Evolutionary conservation across 306 rosid genomes (phyloP), one percentile per base, ranked within the genome.

Genomic region (Neltuma alba): DNA sequence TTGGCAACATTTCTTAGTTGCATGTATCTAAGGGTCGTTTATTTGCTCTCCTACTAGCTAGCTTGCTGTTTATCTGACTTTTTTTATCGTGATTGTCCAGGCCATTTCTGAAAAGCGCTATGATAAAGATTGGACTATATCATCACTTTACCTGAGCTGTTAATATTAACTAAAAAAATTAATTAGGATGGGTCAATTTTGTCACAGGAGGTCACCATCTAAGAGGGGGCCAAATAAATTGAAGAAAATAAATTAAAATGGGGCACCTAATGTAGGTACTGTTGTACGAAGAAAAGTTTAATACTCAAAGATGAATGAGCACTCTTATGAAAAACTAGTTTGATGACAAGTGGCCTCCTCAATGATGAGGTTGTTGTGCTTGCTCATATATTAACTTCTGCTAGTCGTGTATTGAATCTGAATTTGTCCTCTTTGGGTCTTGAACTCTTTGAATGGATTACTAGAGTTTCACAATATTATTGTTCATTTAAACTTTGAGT

Each of bases 201-300:
- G 73, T 72, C 38, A 80, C 25, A 92, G 82, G 82, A 73, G 81
- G 97, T 92, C 97, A 85, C 88, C 81, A 89, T 89, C 91, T 81
- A 20, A 64, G 79, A 69, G 85, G 84, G 88, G 87, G 63, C 91
- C 81, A 84, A n/a, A 65, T 73, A 38, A 54, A 80, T 55, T 76
- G 87, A 50, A 70, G 64, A 80, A 75, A 68, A 80, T 62, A 62
- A 5, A 62, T 13, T 47, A 55, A 30, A 62, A 62, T 55, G 47
- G 41, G 70, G 78, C 23, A 83, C 54, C 82, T 72, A 82, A 71
- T 69, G 66, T 72, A 78, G 88, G 83, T 66, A 84, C 70, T 76
- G 63, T 74, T 70, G 87, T 83, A 83, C 87, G 37, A 11, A 76
- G 42, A 76, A 16, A 45, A 80, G 47, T 34, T 54, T 67, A 62